A percentile compares a stretch with the other conserved stretches of the same genome.
These are phyloP conservation scores for Colletotrichum godetiae DNA, from an alignment of 2,329 filamentous ascomycete genomes.

Conservation along the genomic window DNA sequence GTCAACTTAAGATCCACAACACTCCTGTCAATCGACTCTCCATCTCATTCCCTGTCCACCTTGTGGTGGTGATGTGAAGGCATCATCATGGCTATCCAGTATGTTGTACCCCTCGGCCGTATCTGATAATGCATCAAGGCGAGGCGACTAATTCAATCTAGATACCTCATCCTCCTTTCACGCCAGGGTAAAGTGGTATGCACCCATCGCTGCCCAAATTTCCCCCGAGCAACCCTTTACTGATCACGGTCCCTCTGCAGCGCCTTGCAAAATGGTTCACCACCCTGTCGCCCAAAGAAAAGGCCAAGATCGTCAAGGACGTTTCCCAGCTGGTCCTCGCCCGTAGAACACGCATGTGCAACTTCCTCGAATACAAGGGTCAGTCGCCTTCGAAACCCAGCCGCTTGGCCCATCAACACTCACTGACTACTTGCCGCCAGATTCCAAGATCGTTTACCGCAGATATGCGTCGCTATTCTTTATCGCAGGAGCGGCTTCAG, in stretches of 20 bases:
- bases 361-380: slow-evolving; percentile 99
- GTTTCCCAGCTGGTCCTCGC: slow-evolving; percentile 97
- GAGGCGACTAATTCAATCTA: slow-evolving; percentile 51
- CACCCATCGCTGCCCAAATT: slow-evolving; percentile 38
- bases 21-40: slow-evolving; percentile 20
- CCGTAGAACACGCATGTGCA: slow-evolving; percentile 98
- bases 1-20: slow-evolving; percentile 26
- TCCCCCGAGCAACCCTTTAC: neutral
- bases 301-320: slow-evolving; percentile 99
- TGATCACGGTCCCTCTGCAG: slow-evolving; percentile 58
- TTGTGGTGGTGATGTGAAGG: slow-evolving; percentile 35
- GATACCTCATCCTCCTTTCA: slow-evolving; percentile 97
- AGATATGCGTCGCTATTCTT: slow-evolving; percentile 99
- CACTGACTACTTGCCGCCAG: slow-evolving; percentile 57
- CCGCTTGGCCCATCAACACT: neutral
- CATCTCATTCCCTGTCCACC: slow-evolving; percentile 27
- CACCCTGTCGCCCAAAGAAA: slow-evolving; percentile 95
- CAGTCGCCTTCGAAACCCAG: slow-evolving; percentile 19
- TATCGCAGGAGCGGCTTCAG: slow-evolving; percentile 96
- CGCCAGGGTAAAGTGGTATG: slow-evolving; percentile 99
- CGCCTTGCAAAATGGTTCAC: slow-evolving; percentile 99
- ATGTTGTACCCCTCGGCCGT: slow-evolving; percentile 37
- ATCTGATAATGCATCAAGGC: neutral
- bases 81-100: slow-evolving; percentile 58
- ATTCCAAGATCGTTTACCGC: slow-evolving; percentile 98